Evolutionary conservation across 495 filamentous ascomycete genomes (phyloP).

Genomic region (Daldinia loculata): DNA sequence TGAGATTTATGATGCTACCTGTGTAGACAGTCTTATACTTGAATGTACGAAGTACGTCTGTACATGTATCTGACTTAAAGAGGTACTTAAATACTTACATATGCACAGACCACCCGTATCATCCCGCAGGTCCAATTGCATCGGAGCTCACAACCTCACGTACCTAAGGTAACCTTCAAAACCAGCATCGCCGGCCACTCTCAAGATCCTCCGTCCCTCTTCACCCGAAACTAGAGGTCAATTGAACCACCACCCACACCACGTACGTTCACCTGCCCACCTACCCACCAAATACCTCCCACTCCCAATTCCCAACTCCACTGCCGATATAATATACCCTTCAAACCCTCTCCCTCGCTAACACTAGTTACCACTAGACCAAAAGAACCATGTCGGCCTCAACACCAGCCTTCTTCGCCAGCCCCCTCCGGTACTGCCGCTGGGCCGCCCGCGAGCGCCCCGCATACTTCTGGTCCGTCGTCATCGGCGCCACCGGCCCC

Average conservation of each 20-base stretch:
- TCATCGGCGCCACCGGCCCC: conserved; percentile 77
- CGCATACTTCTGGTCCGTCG: conserved; percentile 83
- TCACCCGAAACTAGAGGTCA: conserved; percentile 21
- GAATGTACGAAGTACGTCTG: too few species aligned
- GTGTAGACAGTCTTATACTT: too few species aligned
- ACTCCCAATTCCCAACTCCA: too few species aligned
- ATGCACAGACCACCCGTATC: conserved; percentile 16
- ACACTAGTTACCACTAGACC: not conserved
- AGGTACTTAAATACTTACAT: not conserved
- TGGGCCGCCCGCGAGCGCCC: conserved; percentile 89
- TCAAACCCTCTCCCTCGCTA: too few species aligned
- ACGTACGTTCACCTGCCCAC: not conserved
- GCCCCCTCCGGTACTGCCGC: conserved; percentile 81
- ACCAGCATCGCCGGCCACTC: conserved; percentile 7
- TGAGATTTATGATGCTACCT: too few species aligned
- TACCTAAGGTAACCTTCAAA: not conserved
- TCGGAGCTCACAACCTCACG: conserved; percentile 19
- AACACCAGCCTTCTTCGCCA: conserved; percentile 79
- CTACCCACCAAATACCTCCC: too few species aligned
- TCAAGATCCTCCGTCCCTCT: not conserved
- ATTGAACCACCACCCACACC: conserved; percentile 16
- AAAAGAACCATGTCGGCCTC: conserved; percentile 61
- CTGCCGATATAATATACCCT: too few species aligned
- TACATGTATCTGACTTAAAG: too few species aligned
- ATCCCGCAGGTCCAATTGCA: conserved; percentile 8